phyloP scores from a whole-genome alignment of 2,329 filamentous ascomycete genomes.

The Parafenestella ontariensis region DNA sequence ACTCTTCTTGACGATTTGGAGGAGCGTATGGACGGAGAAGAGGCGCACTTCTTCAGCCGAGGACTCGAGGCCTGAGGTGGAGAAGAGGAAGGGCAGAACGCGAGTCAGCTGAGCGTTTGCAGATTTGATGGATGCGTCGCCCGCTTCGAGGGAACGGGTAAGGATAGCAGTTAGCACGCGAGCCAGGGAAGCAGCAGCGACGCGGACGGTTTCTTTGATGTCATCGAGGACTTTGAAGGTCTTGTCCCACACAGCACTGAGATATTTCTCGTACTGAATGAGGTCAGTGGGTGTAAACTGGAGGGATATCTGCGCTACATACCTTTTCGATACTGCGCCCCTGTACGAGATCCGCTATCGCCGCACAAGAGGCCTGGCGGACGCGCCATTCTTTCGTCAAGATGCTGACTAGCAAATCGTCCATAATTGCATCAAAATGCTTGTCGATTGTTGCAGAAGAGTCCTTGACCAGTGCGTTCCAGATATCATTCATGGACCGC shows the following conservation, averaged over 20 bases:
- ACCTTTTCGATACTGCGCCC: conserved; percentile 67
- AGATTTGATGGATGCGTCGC: conserved; percentile 69
- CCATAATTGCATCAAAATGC: conserved; percentile 88
- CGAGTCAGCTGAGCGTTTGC: conserved; percentile 82
- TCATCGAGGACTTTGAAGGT: conserved; percentile 94
- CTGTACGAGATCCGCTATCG: conserved; percentile 85
- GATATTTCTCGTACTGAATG: conserved; percentile 77
- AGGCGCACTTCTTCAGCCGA: conserved; percentile 84
- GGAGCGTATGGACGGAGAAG: conserved; percentile 79
- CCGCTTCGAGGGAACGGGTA: conserved; percentile 83
- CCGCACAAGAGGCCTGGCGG: conserved; percentile 88
- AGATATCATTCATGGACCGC: conserved; percentile 96
- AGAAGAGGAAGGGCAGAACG: conserved; percentile 88
- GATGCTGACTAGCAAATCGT: conserved; percentile 84
- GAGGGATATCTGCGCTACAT: conserved; percentile 1
- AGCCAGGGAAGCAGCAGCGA: conserved; percentile 81
- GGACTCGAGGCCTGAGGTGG: conserved; percentile 87
- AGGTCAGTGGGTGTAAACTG: conserved; percentile 2
- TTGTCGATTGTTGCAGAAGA: conserved; percentile 75
- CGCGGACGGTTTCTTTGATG: conserved; percentile 88
- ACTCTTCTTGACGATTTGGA: conserved; percentile 89
- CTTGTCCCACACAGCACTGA: conserved; percentile 82
- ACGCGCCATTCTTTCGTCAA: conserved; percentile 92
- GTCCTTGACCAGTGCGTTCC: conserved; percentile 94
- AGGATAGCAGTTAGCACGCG: conserved; percentile 84